A percentile compares a stretch with the other conserved stretches of the same genome.
phyloP scores from a whole-genome alignment of 1,139 yeast species.

The Ogataea hybrid region DNA sequence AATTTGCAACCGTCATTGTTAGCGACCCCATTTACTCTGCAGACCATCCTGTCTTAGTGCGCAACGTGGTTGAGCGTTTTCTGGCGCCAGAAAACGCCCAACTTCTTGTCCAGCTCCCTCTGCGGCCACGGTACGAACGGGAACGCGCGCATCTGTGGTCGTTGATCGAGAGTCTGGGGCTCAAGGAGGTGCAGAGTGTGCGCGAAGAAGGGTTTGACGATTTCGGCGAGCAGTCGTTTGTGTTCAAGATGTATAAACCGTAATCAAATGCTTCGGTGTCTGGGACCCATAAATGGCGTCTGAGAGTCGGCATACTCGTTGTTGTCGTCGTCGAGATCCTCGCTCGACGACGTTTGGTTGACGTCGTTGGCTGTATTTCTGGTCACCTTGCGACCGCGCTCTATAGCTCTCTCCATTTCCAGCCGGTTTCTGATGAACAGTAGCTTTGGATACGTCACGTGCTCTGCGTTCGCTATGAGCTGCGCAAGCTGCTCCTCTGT shows the following conservation, averaged over 20 bases:
- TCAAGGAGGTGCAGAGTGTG: constrained; percentile 31
- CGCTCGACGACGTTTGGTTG: constrained; percentile 5
- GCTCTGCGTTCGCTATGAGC: constrained; percentile 63
- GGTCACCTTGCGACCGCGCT: constrained; percentile 37
- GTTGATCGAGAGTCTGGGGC: constrained; percentile 40
- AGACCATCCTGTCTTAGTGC: constrained; percentile 74
- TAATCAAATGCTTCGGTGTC: constrained; percentile 8
- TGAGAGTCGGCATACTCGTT: constrained; percentile 16
- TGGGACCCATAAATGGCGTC: constrained; percentile 6
- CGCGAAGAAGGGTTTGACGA: constrained; percentile 76
- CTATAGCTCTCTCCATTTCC: constrained; percentile 63
- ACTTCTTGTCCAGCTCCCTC: constrained; percentile 71
- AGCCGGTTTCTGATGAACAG: constrained; percentile 63
- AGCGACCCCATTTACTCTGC: constrained; percentile 90
- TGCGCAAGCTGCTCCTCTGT: constrained; percentile 51
- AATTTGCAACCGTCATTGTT: constrained; percentile 59
- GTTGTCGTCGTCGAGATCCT: constrained; percentile 6
- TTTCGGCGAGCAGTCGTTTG: constrained; percentile 70
- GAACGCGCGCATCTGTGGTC: constrained; percentile 64
- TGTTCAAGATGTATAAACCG: constrained; percentile 45
- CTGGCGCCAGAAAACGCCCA: constrained; percentile 37
- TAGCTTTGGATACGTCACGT: constrained; percentile 64
- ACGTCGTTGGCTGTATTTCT: constrained; percentile 3
- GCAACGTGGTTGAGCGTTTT: constrained; percentile 49
- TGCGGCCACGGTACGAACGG: constrained; percentile 61